Evolutionary conservation across 805 yeast genomes (phyloP), one percentile per base, ranked within the genome.

Genomic region (Saccharomycopsis guyanensis): DNA sequence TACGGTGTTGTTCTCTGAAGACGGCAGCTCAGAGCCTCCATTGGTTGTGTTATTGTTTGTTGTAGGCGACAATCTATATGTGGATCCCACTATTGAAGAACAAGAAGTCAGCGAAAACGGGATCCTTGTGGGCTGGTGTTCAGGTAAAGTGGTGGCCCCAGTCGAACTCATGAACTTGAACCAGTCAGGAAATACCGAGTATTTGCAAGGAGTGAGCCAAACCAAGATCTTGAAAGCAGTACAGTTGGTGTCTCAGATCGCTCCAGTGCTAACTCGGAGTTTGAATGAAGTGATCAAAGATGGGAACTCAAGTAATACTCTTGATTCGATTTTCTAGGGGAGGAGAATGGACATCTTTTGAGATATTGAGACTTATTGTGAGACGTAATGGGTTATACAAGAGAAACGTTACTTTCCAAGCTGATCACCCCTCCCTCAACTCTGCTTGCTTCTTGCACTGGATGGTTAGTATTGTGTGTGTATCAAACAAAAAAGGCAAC

Each of bases 41-140:
- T 62, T 91, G 15, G 66, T 86, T 33, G 78, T 93, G 55, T 76
- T 91, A 0, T 64, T 83, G 23, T 95, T 95, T 4, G 76, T 86
- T 0, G 95, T 91, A 1, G 58, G 68, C 12, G 78, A 78, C 46
- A 67, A 73, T 43, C 72, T 81, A 7, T 63, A 87, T 20, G 68
- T 89, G 22, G 98, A 91, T 59, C 97, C 98, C 0, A 80, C 94
- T 1, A 66, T 76, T n/a, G 85, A 82, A 49, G 98, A 91, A 62
- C 89, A 86, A 59, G 85, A 80, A 51, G 95, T 89, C 2, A 72
- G 88, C 49, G 96, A 91, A 53, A 82, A 85, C 49, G 96, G 96
- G 1, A 53, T 91, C 18, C 67, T 88, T 40, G 60, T 86, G 2
- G 80, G 89, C 29, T 91, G 82, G 78, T 74, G 75, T 46, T 66